These are phyloP conservation scores for Volvox carteri DNA, from an alignment of 163 green algal genomes.

Conservation along the genomic window DNA sequence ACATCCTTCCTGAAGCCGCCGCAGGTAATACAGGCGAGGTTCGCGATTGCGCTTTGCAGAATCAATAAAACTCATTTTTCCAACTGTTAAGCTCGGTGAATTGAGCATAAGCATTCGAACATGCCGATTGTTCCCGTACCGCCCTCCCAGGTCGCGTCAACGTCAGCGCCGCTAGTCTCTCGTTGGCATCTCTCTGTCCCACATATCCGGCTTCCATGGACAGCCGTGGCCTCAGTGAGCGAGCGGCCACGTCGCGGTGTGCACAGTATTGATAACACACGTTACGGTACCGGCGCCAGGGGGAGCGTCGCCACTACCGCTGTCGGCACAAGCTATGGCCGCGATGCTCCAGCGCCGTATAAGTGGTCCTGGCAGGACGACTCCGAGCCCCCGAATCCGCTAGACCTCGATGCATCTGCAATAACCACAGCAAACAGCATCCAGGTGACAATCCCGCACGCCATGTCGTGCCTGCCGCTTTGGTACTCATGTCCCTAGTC, in stretches of 20 bases:
- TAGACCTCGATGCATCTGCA: constrained; percentile 18
- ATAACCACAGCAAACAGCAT: background rate
- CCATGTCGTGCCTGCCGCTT: no score
- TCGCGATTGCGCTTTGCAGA: no score
- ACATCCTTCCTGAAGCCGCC: background rate
- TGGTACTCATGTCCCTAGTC: no score
- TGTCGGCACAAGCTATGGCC: background rate
- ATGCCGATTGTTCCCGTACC: background rate
- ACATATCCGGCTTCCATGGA: no score
- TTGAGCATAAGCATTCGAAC: no score
- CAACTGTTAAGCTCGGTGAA: no score
- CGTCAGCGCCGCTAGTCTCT: background rate
- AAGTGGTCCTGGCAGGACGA: constrained; percentile 53
- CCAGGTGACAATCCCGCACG: no score
- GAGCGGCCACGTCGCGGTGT: no score
- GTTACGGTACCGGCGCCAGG: no score
- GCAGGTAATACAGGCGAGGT: background rate
- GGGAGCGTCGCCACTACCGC: background rate
- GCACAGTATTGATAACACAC: no score
- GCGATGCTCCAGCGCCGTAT: constrained; percentile 4
- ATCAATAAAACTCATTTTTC: no score
- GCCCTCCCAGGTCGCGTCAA: background rate
- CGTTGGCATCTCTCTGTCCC: background rate
- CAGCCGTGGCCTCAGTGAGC: no score
- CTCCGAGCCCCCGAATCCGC: background rate